phyloP scores from a whole-genome alignment of 176 grass and related monocot species.

The Eragrostis curvula region DNA sequence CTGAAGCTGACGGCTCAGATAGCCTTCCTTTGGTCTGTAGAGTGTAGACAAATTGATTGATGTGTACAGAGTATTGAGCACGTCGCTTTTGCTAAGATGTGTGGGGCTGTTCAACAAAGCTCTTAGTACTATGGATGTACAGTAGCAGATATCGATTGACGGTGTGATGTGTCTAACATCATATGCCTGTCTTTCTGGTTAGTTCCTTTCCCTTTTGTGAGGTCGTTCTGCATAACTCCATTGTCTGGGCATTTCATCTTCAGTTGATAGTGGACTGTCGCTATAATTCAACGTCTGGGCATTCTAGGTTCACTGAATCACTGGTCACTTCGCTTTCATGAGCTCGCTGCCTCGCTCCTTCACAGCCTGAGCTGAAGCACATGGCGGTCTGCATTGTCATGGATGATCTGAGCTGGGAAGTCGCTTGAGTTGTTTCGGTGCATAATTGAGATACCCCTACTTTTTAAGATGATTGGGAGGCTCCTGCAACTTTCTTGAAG shows the following conservation, averaged over 20 bases:
- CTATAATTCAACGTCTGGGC: too few relatives aligned
- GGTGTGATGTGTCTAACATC: neutral
- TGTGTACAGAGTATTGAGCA: neutral
- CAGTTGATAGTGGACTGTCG: too few relatives aligned
- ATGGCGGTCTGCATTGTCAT: too few relatives aligned
- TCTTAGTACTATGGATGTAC: neutral
- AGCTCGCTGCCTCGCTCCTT: neutral
- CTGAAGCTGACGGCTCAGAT: neutral
- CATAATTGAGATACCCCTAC: too few relatives aligned
- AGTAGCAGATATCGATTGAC: constrained; percentile 28
- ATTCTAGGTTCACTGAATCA: neutral
- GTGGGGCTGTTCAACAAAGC: neutral
- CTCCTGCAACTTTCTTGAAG: neutral
- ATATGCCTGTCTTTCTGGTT: neutral
- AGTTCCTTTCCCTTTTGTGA: neutral
- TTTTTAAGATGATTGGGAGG: neutral
- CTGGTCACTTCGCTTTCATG: neutral
- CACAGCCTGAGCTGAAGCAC: too few relatives aligned
- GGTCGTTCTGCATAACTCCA: neutral
- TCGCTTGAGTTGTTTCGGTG: neutral
- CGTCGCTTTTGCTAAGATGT: constrained; percentile 19
- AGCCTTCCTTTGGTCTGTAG: constrained; percentile 41
- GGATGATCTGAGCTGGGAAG: neutral
- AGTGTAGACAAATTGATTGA: neutral
- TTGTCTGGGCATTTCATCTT: constrained; percentile 71